phyloP scores from a whole-genome alignment of 2,329 filamentous ascomycete species.

The Volutella citrinella region DNA sequence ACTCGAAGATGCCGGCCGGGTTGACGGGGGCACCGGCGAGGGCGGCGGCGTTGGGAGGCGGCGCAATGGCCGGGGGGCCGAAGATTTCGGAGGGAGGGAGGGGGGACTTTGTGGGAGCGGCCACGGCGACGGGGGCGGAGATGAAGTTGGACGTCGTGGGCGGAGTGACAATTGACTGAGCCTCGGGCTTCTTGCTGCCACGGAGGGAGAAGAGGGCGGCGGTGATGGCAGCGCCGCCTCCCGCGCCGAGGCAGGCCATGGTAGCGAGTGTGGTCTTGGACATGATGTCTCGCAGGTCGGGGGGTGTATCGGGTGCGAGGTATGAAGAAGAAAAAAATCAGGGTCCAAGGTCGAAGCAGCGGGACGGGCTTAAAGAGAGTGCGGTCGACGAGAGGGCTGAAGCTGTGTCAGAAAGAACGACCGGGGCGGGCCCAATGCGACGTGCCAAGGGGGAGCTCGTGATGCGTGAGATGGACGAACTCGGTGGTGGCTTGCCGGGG shows the following conservation, averaged over 20 bases:
- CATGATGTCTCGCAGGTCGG: slow-evolving; percentile 46
- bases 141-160: slow-evolving; percentile 26
- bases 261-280: slow-evolving; percentile 75
- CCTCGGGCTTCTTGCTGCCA: slow-evolving; percentile 43
- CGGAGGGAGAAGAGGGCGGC: slow-evolving; percentile 63
- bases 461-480: too few species aligned
- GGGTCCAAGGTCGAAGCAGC: too few species aligned
- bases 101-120: slow-evolving; percentile 32
- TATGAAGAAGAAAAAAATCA: neutral
- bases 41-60: slow-evolving; percentile 25
- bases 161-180: slow-evolving; percentile 29
- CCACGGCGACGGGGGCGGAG: slow-evolving; percentile 25
- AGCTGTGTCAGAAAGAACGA: too few species aligned
- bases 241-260: slow-evolving; percentile 73
- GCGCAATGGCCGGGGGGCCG: slow-evolving; percentile 29
- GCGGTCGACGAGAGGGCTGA: too few species aligned
- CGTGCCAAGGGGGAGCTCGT: too few species aligned
- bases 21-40: slow-evolving; percentile 55
- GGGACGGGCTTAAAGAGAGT: too few species aligned
- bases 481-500: too few species aligned
- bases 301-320: neutral
- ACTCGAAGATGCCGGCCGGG: slow-evolving; percentile 74
- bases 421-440: too few species aligned
- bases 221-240: slow-evolving; percentile 72
- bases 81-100: slow-evolving; percentile 60